phyloP scores from a whole-genome alignment of 2,329 filamentous ascomycete genomes.

The Raffaelea arxii region DNA sequence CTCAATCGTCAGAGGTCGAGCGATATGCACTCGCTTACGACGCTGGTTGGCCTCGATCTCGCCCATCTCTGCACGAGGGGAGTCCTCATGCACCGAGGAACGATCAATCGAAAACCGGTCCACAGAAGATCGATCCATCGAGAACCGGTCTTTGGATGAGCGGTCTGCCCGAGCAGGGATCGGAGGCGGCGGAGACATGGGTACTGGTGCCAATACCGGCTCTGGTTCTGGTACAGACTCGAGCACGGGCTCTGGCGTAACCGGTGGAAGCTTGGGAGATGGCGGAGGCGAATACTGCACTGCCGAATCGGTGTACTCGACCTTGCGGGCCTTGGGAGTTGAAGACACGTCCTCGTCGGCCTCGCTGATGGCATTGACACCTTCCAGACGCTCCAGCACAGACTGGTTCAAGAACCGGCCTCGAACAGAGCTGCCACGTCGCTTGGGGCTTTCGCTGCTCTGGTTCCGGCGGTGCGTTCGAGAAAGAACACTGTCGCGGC shows the following conservation, averaged over 20 bases:
- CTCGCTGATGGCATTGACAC: conserved; percentile 37
- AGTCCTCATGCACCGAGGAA: conserved; percentile 22
- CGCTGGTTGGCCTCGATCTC: conserved; percentile 68
- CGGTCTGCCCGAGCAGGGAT: conserved; percentile 23
- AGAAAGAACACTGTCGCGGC: conserved; percentile 45
- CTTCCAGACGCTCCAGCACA: conserved; percentile 46
- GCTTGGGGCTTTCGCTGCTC: conserved; percentile 48
- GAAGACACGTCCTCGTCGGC: conserved; percentile 26
- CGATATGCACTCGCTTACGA: conserved; percentile 55
- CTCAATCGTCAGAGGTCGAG: conserved; percentile 40
- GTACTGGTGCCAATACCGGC: background rate
- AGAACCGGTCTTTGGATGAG: too few relatives aligned
- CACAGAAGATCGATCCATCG: too few relatives aligned
- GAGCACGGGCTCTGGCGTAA: conserved; percentile 9
- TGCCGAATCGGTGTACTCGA: conserved; percentile 62
- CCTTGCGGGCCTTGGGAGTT: conserved; percentile 19
- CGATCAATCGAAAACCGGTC: too few relatives aligned
- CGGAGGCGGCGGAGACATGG: conserved; percentile 27
- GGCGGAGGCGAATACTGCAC: conserved; percentile 77
- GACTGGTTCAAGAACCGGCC: conserved; percentile 44
- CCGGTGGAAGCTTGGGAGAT: conserved; percentile 48
- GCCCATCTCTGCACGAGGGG: conserved; percentile 32
- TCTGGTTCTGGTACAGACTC: background rate
- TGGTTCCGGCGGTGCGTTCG: conserved; percentile 44
- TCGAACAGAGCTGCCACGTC: conserved; percentile 44